Conservation (phyloP, 1,284 basidiomycete species). For the Apiotrichum veenhuisii region DNA sequence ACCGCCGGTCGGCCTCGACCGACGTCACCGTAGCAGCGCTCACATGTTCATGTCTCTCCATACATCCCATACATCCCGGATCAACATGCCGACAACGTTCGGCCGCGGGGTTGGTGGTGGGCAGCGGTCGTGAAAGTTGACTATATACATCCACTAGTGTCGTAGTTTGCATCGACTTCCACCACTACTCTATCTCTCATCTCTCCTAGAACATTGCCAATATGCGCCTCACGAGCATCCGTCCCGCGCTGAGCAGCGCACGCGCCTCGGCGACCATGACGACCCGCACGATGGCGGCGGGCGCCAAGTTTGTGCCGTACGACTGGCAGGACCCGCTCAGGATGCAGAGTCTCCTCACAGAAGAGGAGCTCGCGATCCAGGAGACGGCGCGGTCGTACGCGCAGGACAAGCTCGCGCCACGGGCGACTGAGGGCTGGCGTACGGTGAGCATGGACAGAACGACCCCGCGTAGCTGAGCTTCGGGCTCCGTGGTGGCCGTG, state of each 20-base stretch:
- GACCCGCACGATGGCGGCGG: slow-evolving; percentile 16
- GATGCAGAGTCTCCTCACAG: slow-evolving; percentile 72
- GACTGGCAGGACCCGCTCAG: slow-evolving; percentile 77
- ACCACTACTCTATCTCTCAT: background rate
- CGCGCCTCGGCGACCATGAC: slow-evolving; percentile 5
- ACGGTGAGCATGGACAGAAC: slow-evolving; percentile 61
- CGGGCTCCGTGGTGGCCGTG: too few relatives aligned
- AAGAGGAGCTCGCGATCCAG: slow-evolving; percentile 88
- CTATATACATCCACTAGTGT: background rate
- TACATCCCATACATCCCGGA: too few relatives aligned
- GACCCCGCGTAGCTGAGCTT: too few relatives aligned
- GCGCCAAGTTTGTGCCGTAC: slow-evolving; percentile 56
- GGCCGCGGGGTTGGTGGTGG: too few relatives aligned
- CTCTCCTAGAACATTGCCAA: too few relatives aligned
- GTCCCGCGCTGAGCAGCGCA: slow-evolving; percentile 5
- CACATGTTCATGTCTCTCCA: too few relatives aligned
- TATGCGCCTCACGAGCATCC: slow-evolving; percentile 10
- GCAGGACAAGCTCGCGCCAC: slow-evolving; percentile 75
- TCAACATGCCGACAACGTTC: too few relatives aligned
- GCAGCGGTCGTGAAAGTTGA: too few relatives aligned
- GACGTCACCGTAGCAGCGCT: too few relatives aligned
- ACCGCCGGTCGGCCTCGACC: too few relatives aligned
- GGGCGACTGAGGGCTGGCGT: slow-evolving; percentile 80
- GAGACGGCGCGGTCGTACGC: slow-evolving; percentile 82
- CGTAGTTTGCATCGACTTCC: background rate